phyloP scores from a whole-genome alignment of 2,329 filamentous ascomycete species.

The Calonectria montana region DNA sequence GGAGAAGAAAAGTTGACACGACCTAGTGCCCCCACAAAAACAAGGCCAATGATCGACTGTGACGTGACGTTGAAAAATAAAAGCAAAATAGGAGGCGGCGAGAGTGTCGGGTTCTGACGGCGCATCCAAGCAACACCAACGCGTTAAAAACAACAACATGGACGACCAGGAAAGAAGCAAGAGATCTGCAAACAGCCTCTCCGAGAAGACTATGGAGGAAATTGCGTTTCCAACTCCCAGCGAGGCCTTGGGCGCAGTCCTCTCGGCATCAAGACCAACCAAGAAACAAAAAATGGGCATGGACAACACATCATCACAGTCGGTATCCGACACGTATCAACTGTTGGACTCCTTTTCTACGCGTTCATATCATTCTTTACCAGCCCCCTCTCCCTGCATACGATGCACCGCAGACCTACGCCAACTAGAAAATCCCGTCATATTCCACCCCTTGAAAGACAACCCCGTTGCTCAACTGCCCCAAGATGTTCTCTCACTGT shows the following conservation, averaged over 20 bases:
- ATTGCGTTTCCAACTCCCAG: background rate
- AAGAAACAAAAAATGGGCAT: background rate
- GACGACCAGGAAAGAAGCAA: background rate
- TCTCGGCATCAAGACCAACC: background rate
- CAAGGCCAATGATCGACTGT: background rate
- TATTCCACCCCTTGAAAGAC: background rate
- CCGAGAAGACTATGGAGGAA: background rate
- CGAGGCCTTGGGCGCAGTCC: background rate
- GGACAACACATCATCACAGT: background rate
- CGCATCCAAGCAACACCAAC: background rate
- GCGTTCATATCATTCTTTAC: background rate
- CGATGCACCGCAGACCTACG: background rate
- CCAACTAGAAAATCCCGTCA: background rate
- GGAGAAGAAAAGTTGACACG: background rate
- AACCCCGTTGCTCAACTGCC: background rate
- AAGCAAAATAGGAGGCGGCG: background rate
- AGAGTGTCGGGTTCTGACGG: background rate
- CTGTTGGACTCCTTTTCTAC: background rate
- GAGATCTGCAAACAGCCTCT: background rate
- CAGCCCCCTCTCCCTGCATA: background rate
- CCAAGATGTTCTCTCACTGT: background rate
- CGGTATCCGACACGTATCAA: background rate
- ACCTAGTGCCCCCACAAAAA: background rate
- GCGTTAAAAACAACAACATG: background rate
- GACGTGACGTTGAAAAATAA: background rate